These are phyloP conservation scores for Agarophyton chilense DNA, from an alignment of 23 red algal species.

Conservation along the genomic window DNA sequence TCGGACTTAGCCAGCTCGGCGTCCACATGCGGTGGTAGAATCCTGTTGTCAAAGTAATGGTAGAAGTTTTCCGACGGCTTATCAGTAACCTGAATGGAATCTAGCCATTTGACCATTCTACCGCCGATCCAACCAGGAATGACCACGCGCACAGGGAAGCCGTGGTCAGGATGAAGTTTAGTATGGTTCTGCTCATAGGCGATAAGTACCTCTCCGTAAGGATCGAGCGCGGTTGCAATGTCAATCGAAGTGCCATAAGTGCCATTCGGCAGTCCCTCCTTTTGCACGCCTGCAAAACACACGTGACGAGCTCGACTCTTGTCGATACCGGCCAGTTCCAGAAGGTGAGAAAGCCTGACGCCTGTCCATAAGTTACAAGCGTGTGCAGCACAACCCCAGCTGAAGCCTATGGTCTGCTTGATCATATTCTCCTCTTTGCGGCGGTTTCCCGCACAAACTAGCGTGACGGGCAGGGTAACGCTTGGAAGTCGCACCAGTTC, in stretches of 20 bases:
- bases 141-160: constrained; percentile 90
- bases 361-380: constrained; percentile 93
- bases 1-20: constrained; percentile 88
- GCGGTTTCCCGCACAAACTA: constrained; percentile 96
- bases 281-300: constrained; percentile 79
- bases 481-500: constrained; percentile 57
- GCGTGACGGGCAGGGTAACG: constrained; percentile 85
- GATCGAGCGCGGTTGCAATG: constrained; percentile 85
- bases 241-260: constrained; percentile 96
- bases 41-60: constrained; percentile 94
- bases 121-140: constrained; percentile 99
- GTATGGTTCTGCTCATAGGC: constrained; percentile 92
- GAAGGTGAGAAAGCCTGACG: constrained; percentile 62
- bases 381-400: constrained; percentile 84
- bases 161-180: constrained; percentile 86
- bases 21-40: constrained; percentile 93
- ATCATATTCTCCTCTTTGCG: constrained; percentile 96
- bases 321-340: constrained; percentile 62
- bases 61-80: constrained; percentile 84
- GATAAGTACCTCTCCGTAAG: constrained; percentile 88
- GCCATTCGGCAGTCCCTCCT: constrained; percentile 88
- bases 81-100: constrained; percentile 73
- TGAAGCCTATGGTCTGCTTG: constrained; percentile 92
- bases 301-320: constrained; percentile 65
- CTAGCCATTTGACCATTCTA: constrained; percentile 99